A percentile compares a stretch with the other conserved stretches of the same genome.
These are phyloP conservation scores for Globisporangium parvum DNA, from an alignment of 352 stramenopile genomes.

Conservation along the genomic window DNA sequence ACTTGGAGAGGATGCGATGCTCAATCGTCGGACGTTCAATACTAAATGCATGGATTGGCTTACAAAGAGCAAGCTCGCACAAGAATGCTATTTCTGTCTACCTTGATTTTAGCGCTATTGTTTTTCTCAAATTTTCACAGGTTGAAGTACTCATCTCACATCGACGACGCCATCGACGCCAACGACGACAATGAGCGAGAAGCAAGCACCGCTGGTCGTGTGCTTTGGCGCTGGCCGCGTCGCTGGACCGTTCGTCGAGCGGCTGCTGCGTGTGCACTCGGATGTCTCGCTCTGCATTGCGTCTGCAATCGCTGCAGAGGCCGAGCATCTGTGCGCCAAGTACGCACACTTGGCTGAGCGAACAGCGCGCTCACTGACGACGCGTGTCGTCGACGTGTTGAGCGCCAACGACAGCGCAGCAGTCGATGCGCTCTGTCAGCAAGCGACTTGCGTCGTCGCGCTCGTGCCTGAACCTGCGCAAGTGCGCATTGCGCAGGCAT, in stretches of 20 bases:
- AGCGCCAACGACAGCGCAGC: constrained; percentile 7
- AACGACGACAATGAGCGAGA: not conserved
- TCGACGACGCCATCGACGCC: not conserved
- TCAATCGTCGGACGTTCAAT: too few species aligned
- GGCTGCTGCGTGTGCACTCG: constrained; percentile 21
- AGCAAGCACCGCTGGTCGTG: constrained; percentile 14
- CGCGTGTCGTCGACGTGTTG: constrained; percentile 18
- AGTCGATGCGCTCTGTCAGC: constrained; percentile 21
- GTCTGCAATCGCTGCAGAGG: constrained; percentile 22
- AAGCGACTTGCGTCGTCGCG: constrained; percentile 71
- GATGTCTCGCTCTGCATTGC: constrained; percentile 19
- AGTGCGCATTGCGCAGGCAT: constrained; percentile 53
- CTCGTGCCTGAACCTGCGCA: constrained; percentile 84
- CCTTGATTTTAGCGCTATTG: too few species aligned
- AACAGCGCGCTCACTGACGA: constrained; percentile 4
- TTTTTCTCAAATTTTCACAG: too few species aligned
- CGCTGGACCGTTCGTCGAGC: constrained; percentile 29
- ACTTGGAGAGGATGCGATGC: too few species aligned
- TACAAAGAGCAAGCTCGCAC: too few species aligned
- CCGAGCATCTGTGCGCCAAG: constrained; percentile 19
- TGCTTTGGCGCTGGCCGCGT: constrained; percentile 49
- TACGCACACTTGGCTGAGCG: constrained; percentile 11
- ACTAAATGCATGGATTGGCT: too few species aligned
- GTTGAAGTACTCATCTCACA: not conserved
- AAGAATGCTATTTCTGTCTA: too few species aligned